Percentiles rank a stretch among this genome's conserved stretches.
These are phyloP conservation scores for Sclerotinia sclerotiorum DNA, from an alignment of 2,329 filamentous ascomycete species.

Conservation along the genomic window DNA sequence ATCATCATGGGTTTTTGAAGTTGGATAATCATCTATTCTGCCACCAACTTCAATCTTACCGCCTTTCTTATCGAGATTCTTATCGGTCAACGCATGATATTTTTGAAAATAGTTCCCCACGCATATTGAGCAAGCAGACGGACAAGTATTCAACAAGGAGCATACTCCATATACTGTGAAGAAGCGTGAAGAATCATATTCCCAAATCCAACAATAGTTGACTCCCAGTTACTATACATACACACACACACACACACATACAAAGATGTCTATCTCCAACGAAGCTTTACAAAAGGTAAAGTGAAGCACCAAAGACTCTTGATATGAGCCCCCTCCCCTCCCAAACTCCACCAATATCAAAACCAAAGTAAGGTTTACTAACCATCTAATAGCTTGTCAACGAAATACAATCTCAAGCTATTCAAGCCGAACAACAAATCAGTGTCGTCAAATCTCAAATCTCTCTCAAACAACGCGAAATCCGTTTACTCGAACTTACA, in stretches of 20 bases:
- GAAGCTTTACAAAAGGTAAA: conserved; percentile 88
- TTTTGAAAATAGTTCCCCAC: conserved; percentile 8
- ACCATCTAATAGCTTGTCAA: conserved; percentile 67
- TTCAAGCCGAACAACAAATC: conserved; percentile 89
- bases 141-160: background rate
- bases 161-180: background rate
- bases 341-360: conserved; percentile 5
- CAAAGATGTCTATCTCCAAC: conserved; percentile 85
- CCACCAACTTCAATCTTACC: background rate
- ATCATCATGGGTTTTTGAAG: too few species aligned
- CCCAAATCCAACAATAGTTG: background rate
- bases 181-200: background rate
- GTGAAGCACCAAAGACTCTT: background rate
- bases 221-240: background rate
- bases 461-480: conserved; percentile 80
- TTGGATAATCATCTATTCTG: background rate
- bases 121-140: conserved; percentile 3
- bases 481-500: conserved; percentile 84
- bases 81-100: conserved; percentile 22
- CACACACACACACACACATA: background rate
- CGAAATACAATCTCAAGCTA: conserved; percentile 89
- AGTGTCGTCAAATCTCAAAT: conserved; percentile 82
- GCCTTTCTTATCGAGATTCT: conserved; percentile 1
- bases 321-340: background rate
- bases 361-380: conserved; percentile 16